Conservation (phyloP, 148 eudicot species). For the Camellia sinensis region DNA sequence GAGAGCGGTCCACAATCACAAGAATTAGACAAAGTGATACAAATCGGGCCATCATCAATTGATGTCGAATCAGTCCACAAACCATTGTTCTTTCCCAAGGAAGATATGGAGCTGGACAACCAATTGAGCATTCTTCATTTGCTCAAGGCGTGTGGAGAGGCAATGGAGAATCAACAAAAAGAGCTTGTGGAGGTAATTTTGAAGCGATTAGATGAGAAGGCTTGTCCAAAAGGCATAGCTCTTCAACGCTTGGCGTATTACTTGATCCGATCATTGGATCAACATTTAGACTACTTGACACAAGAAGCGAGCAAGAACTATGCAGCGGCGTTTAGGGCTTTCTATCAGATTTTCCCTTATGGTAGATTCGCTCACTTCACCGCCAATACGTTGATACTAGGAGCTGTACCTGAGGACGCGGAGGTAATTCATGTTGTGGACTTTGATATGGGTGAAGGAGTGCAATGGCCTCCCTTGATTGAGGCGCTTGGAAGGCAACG, state of each 20-base stretch:
- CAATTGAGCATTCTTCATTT: constrained; percentile 12
- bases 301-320: constrained; percentile 18
- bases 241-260: constrained; percentile 1
- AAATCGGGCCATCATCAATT: background rate
- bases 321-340: background rate
- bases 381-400: constrained; percentile 2
- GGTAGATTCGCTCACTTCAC: constrained; percentile 21
- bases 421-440: constrained; percentile 4
- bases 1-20: background rate
- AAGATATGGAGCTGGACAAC: background rate
- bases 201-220: constrained; percentile 14
- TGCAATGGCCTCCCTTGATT: constrained; percentile 24
- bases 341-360: constrained; percentile 19
- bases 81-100: background rate
- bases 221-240: constrained; percentile 10
- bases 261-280: constrained; percentile 2
- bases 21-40: background rate
- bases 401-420: constrained; percentile 10
- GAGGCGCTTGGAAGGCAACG: constrained; percentile 12
- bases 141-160: constrained; percentile 18
- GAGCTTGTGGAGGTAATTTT: background rate
- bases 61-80: background rate
- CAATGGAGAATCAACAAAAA: constrained; percentile 10
- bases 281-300: background rate
- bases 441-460: constrained; percentile 20